Conservation (phyloP, 805 yeast species). For the Metschnikowia lochheadii region DNA sequence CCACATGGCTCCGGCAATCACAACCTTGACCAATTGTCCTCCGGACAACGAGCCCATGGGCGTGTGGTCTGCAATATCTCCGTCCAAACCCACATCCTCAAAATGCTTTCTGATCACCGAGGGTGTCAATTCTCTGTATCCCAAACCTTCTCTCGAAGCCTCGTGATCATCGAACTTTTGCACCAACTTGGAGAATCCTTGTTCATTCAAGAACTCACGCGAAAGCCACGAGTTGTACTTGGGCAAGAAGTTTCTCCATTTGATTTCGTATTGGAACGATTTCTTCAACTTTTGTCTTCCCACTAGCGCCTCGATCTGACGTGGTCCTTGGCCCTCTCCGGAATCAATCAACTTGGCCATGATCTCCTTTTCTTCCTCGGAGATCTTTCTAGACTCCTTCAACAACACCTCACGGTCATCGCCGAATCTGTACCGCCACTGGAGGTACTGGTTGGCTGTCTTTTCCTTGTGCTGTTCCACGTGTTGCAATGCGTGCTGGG, state of each 20-base stretch:
- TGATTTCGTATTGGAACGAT: slow-evolving; percentile 93
- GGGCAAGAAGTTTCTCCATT: slow-evolving; percentile 91
- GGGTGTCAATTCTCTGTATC: slow-evolving; percentile 64
- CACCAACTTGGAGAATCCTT: slow-evolving; percentile 39
- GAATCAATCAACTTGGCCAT: slow-evolving; percentile 76
- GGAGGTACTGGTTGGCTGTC: slow-evolving; percentile 95
- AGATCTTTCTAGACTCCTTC: slow-evolving; percentile 83
- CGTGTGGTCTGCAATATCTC: slow-evolving; percentile 97
- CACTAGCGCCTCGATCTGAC: slow-evolving; percentile 88
- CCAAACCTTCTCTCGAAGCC: slow-evolving; percentile 47
- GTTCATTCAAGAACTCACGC: slow-evolving; percentile 69
- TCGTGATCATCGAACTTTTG: slow-evolving; percentile 46
- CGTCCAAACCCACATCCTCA: slow-evolving; percentile 95
- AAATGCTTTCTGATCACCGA: slow-evolving; percentile 93
- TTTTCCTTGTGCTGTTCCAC: slow-evolving; percentile 96
- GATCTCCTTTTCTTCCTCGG: slow-evolving; percentile 67
- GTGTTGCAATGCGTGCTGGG: slow-evolving; percentile 97
- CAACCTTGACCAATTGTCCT: slow-evolving; percentile 97
- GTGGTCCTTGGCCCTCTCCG: slow-evolving; percentile 82
- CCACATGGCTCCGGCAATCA: slow-evolving; percentile 99
- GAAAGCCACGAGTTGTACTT: slow-evolving; percentile 93
- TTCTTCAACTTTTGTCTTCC: slow-evolving; percentile 97
- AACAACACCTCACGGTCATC: slow-evolving; percentile 95
- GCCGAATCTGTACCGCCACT: slow-evolving; percentile 97
- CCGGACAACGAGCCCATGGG: slow-evolving; percentile 96